phyloP scores from a whole-genome alignment of 2,329 filamentous ascomycete genomes.

The Xylariomycetidae sp. region DNA sequence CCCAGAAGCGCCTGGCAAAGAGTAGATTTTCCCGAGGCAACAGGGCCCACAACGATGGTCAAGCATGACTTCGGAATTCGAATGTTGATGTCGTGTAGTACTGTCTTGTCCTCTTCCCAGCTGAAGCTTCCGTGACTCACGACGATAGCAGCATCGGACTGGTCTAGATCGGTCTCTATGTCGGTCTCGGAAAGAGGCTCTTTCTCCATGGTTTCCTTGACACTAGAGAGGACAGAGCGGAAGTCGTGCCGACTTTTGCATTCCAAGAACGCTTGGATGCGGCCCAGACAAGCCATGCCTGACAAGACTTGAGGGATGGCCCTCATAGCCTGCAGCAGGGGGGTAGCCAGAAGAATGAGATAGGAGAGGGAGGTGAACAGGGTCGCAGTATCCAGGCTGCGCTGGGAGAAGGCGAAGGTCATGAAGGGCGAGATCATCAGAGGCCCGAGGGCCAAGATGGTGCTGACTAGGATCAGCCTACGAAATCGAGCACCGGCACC shows the following conservation, averaged over 20 bases:
- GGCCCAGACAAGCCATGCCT: constrained; percentile 34
- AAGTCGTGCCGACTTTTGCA: neutral
- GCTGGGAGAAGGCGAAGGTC: neutral
- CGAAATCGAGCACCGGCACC: neutral
- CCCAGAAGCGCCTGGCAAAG: constrained; percentile 33
- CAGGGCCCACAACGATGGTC: constrained; percentile 33
- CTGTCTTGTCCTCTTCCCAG: neutral
- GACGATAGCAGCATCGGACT: neutral
- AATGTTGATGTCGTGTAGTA: constrained; percentile 22
- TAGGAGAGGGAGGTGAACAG: neutral
- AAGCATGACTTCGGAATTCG: constrained; percentile 22
- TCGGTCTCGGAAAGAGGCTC: too few relatives aligned
- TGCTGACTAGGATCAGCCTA: neutral
- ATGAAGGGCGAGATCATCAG: neutral
- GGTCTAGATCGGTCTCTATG: neutral
- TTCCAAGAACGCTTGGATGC: constrained; percentile 29
- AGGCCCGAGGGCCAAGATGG: neutral
- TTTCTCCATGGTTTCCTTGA: constrained; percentile 2
- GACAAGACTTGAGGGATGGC: constrained; percentile 24
- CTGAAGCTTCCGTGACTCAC: neutral
- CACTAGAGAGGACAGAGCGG: neutral
- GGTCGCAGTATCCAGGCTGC: neutral
- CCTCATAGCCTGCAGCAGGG: neutral
- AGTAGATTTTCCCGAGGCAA: constrained; percentile 39
- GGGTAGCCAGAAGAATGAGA: neutral